Evolutionary conservation across 331 rosid species (phyloP).

Genomic region (Telfairia occidentalis): DNA sequence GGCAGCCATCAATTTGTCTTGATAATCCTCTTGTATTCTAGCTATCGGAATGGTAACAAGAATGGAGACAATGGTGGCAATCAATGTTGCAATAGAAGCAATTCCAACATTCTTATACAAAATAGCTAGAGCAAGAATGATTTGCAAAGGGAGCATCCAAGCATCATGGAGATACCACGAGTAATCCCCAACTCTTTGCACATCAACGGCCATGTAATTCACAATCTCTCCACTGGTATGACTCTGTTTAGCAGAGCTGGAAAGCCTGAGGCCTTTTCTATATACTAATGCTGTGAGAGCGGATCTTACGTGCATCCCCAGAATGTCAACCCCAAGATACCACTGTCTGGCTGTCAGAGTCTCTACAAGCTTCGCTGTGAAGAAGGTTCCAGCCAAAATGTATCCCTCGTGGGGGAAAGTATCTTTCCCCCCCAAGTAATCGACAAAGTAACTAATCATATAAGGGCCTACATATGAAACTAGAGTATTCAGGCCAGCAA

Average conservation of each 20-base stretch:
- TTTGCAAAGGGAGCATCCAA: slow-evolving; percentile 99
- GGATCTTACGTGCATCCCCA: slow-evolving; percentile 97
- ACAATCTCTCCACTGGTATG: slow-evolving; percentile 97
- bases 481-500: slow-evolving; percentile 81
- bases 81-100: slow-evolving; percentile 77
- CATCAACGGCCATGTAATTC: slow-evolving; percentile 97
- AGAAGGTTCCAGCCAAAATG: slow-evolving; percentile 78
- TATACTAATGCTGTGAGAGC: slow-evolving; percentile 94
- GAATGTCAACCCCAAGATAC: slow-evolving; percentile 94
- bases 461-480: slow-evolving; percentile 92
- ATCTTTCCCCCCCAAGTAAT: slow-evolving; percentile 79
- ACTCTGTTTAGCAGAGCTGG: slow-evolving; percentile 86
- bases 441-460: slow-evolving; percentile 92
- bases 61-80: slow-evolving; percentile 88
- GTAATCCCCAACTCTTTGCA: slow-evolving; percentile 91
- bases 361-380: slow-evolving; percentile 82
- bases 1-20: slow-evolving; percentile 92
- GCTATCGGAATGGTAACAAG: slow-evolving; percentile 75
- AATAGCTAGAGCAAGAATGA: slow-evolving; percentile 84
- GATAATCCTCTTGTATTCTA: slow-evolving; percentile 73
- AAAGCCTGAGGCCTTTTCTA: slow-evolving; percentile 77
- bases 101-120: slow-evolving; percentile 94
- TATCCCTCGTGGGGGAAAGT: slow-evolving; percentile 80
- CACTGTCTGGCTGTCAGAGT: slow-evolving; percentile 87
- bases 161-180: slow-evolving; percentile 96